phyloP scores from a whole-genome alignment of 2,329 filamentous ascomycete genomes.

The Microascus cirrosus region DNA sequence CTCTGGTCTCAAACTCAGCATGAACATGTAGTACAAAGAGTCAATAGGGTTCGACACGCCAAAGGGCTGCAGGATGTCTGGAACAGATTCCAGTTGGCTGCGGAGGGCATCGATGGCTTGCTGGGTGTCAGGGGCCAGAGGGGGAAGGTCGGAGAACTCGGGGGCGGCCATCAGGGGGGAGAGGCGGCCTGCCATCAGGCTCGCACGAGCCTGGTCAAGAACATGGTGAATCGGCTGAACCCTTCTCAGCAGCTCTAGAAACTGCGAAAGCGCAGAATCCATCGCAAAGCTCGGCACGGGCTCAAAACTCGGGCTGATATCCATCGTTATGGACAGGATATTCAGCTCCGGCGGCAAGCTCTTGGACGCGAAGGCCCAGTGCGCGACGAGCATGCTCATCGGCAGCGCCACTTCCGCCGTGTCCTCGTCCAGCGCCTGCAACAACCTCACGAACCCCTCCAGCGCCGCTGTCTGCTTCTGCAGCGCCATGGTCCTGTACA shows the following conservation, averaged over 20 bases:
- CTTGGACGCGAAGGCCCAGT: slow-evolving; percentile 9
- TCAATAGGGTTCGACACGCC: background rate
- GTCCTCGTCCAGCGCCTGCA: slow-evolving; percentile 3
- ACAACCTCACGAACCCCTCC: slow-evolving; percentile 5
- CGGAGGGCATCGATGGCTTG: background rate
- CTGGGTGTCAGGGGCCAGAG: background rate
- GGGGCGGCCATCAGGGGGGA: background rate
- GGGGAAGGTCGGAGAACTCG: background rate
- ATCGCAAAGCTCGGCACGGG: background rate
- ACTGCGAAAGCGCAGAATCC: background rate
- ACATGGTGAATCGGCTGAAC: background rate
- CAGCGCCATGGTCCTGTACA: background rate
- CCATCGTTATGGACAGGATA: slow-evolving; percentile 4
- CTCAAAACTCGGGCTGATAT: background rate
- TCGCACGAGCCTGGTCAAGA: background rate
- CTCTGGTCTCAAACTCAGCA: background rate
- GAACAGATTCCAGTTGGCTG: background rate
- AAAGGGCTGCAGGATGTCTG: background rate
- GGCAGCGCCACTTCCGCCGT: slow-evolving; percentile 6
- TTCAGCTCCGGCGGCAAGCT: slow-evolving; percentile 6
- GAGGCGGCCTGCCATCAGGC: background rate
- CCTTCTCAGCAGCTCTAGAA: background rate
- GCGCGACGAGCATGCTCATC: slow-evolving; percentile 8
- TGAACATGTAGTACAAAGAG: slow-evolving; percentile 6
- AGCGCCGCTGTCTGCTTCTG: slow-evolving; percentile 7